Evolutionary conservation across 2,329 filamentous ascomycete genomes (phyloP).

Genomic region (Aspergillus intermedius): DNA sequence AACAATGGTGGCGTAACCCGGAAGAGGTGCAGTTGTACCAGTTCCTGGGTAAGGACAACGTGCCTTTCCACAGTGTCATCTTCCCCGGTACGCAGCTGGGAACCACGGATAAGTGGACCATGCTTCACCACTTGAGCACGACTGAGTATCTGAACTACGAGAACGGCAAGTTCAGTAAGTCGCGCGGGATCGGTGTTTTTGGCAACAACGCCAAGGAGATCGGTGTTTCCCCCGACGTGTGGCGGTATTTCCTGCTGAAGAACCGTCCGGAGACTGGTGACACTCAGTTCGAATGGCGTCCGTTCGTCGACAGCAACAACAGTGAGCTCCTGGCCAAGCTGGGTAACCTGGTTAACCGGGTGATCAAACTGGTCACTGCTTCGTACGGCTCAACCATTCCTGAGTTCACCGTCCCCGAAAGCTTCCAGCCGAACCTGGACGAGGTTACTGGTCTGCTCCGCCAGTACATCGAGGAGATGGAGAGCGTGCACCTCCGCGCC

Average conservation of each 20-base stretch:
- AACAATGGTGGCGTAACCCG: constrained; percentile 90
- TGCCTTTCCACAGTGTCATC: constrained; percentile 82
- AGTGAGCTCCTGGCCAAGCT: constrained; percentile 73
- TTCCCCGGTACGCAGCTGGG: constrained; percentile 85
- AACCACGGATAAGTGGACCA: constrained; percentile 79
- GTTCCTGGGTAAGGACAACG: constrained; percentile 92
- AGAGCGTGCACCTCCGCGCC: constrained; percentile 54
- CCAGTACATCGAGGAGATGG: constrained; percentile 53
- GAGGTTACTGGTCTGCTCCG: constrained; percentile 49
- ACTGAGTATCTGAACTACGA: constrained; percentile 89
- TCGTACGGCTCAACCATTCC: constrained; percentile 55
- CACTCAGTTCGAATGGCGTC: constrained; percentile 82
- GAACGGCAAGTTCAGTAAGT: constrained; percentile 88
- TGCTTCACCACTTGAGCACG: constrained; percentile 78
- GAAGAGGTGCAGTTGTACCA: constrained; percentile 85
- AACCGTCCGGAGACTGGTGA: constrained; percentile 80
- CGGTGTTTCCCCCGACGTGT: constrained; percentile 78
- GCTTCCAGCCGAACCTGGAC: constrained; percentile 33
- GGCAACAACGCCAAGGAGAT: constrained; percentile 84
- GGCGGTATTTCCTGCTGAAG: constrained; percentile 84
- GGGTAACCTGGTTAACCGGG: constrained; percentile 66
- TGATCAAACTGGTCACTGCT: constrained; percentile 67
- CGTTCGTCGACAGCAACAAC: constrained; percentile 80
- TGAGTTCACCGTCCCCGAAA: constrained; percentile 35
- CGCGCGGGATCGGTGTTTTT: constrained; percentile 81